Base-by-base conservation (phyloP, 73 alveolate species). In the Paramecium bursaria region DNA sequence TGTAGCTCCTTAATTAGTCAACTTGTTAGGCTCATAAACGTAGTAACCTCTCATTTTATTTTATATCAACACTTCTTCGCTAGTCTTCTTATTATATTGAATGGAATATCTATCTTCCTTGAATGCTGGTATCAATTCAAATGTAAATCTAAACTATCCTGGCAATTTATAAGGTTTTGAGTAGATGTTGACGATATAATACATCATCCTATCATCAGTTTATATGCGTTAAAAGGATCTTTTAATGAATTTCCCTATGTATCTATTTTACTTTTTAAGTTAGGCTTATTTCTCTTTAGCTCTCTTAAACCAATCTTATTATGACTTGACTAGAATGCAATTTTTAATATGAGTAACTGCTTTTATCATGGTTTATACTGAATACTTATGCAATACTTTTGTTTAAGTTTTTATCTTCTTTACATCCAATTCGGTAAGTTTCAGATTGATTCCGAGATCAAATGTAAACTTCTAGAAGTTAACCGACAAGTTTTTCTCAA, bases 161-260 rank as follows among this genome's bases (percentile, higher is more conserved):
- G 30, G 13, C 14, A 19, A 21, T 25, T 67, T 67, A 11, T 57
- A 53, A 15, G 27, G 42, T 9, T 67, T 30, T 21, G 22, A 15
- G 30, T 67, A 67, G 4, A 67, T 47, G 33, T 67, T 67, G 2
- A 67, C 25, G 22, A 67, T 35, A 39, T 67, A 67, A 67, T 7
- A 67, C 9, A 11, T 1, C 6, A 4, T 6, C 44, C 14, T 4
- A 15, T 42, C 82, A 31, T 35, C 55, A 6, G 15, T 47, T 35
- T 14, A 9, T 15, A 67, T 67, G 33, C 21, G 0, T 17, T 67
- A 39, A 10, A 33, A 67, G 9, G 82, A 19, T 67, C 82, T 33
- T 27, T 67, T 67, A 31, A 67, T 19, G 21, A 67, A 67, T 47
- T 67, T 42, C 2, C 82, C 82, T 3, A 67, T 30, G 44, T 67